Percentiles rank a stretch among this genome's conserved stretches.
phyloP scores from a whole-genome alignment of 148 eudicot genomes.

The Tetragonia tetragonoides region DNA sequence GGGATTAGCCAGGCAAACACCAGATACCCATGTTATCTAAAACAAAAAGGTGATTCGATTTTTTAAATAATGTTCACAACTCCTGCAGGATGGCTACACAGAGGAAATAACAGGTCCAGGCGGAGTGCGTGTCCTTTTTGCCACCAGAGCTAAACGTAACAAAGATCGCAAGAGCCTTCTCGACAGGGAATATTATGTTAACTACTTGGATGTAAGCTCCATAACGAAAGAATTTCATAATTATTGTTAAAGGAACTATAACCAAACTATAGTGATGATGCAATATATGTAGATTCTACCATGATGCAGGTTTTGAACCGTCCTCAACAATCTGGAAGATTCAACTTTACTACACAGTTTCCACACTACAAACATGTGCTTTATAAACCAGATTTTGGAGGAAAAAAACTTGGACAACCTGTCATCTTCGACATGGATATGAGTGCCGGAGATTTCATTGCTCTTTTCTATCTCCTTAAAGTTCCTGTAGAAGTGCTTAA shows the following conservation, averaged over 20 bases:
- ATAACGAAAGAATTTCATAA: neutral
- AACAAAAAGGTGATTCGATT: neutral
- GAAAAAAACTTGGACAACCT: conserved; percentile 48
- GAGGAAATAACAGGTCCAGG: conserved; percentile 48
- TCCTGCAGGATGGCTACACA: conserved; percentile 76
- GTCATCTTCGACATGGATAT: conserved; percentile 89
- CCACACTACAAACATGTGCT: conserved; percentile 49
- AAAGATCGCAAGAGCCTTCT: conserved; percentile 41
- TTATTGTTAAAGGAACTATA: neutral
- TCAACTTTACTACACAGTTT: conserved; percentile 71
- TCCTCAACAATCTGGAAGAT: conserved; percentile 61
- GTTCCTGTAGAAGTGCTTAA: conserved; percentile 57
- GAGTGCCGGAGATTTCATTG: conserved; percentile 87
- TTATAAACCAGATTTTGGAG: conserved; percentile 47
- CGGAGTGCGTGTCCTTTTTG: conserved; percentile 62
- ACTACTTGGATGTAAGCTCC: conserved; percentile 67
- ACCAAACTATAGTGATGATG: neutral
- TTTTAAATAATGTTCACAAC: neutral
- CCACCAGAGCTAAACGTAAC: conserved; percentile 70
- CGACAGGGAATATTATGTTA: conserved; percentile 47
- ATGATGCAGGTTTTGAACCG: conserved; percentile 58
- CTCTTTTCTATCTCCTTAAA: conserved; percentile 83
- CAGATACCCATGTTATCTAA: neutral
- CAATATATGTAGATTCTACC: neutral
- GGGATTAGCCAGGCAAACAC: too few relatives aligned